These are phyloP conservation scores for Diplodia sapinea DNA, from an alignment of 2,329 filamentous ascomycete genomes.

Conservation along the genomic window DNA sequence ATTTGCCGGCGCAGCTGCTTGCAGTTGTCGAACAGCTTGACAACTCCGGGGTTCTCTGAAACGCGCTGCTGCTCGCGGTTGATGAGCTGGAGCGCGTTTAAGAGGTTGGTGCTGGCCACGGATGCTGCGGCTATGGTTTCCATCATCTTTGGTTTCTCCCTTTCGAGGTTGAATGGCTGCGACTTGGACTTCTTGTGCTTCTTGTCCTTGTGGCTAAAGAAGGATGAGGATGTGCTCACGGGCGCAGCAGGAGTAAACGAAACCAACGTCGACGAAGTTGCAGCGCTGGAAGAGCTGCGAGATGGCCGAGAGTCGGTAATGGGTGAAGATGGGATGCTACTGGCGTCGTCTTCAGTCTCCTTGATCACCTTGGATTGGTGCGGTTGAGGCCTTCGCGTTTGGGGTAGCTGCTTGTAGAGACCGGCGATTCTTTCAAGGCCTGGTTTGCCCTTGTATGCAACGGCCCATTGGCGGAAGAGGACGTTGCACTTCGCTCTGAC, in stretches of 20 bases:
- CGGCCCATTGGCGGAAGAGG: constrained; percentile 85
- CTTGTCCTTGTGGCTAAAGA: constrained; percentile 57
- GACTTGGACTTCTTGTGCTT: constrained; percentile 60
- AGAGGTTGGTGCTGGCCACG: constrained; percentile 87
- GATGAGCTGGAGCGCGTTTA: constrained; percentile 85
- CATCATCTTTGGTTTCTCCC: constrained; percentile 86
- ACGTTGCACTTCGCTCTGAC: constrained; percentile 89
- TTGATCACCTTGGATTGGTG: constrained; percentile 82
- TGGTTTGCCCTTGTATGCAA: constrained; percentile 77
- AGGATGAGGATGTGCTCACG: constrained; percentile 33
- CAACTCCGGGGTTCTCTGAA: constrained; percentile 78
- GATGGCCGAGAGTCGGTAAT: constrained; percentile 6
- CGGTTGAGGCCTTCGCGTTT: constrained; percentile 65
- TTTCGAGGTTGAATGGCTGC: constrained; percentile 79
- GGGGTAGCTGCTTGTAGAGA: constrained; percentile 74
- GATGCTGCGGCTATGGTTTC: constrained; percentile 87
- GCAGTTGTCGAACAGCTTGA: constrained; percentile 81
- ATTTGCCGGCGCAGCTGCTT: constrained; percentile 85
- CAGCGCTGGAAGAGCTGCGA: constrained; percentile 32
- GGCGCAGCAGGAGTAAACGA: constrained; percentile 23
- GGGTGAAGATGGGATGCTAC: constrained; percentile 55
- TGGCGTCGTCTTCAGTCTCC: constrained; percentile 78
- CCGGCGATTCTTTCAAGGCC: constrained; percentile 81
- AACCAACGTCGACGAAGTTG: constrained; percentile 21
- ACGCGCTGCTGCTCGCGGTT: constrained; percentile 89